Conservation (phyloP, 768 basidiomycete genomes). For the Trametes villosa region DNA sequence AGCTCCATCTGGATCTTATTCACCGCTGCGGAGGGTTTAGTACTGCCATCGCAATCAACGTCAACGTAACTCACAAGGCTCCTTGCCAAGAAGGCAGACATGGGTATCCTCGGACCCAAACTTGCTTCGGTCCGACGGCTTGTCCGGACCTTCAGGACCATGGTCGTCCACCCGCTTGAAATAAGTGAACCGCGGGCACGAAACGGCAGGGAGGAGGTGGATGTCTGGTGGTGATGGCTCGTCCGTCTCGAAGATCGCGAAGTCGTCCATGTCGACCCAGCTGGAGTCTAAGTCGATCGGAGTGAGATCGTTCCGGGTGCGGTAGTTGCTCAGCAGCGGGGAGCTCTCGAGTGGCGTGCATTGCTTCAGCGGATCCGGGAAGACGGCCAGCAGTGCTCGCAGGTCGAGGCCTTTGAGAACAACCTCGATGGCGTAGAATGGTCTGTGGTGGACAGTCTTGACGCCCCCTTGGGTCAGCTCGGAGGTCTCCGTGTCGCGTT, state of each 20-base stretch:
- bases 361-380: constrained; percentile 72
- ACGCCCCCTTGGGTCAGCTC: constrained; percentile 60
- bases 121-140: constrained; percentile 59
- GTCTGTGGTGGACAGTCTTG: constrained; percentile 71
- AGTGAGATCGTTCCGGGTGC: constrained; percentile 50
- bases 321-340: constrained; percentile 52
- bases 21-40: constrained; percentile 49
- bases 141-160: constrained; percentile 46
- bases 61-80: constrained; percentile 55
- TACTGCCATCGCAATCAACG: not conserved
- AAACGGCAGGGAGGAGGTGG: constrained; percentile 71
- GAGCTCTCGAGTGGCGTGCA: constrained; percentile 46
- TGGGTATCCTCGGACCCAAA: constrained; percentile 90
- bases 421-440: constrained; percentile 88
- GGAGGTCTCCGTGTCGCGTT: constrained; percentile 80
- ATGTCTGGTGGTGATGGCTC: constrained; percentile 58
- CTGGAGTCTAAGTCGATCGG: constrained; percentile 47
- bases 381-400: constrained; percentile 77
- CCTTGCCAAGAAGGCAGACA: constrained; percentile 74
- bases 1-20: constrained; percentile 67
- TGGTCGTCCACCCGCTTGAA: constrained; percentile 53
- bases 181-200: constrained; percentile 83
- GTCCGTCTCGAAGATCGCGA: constrained; percentile 70
- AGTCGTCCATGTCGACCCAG: constrained; percentile 86
- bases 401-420: constrained; percentile 77